Conservation (phyloP, 2,329 filamentous ascomycete species). For the Pseudocercospora macadamiae region DNA sequence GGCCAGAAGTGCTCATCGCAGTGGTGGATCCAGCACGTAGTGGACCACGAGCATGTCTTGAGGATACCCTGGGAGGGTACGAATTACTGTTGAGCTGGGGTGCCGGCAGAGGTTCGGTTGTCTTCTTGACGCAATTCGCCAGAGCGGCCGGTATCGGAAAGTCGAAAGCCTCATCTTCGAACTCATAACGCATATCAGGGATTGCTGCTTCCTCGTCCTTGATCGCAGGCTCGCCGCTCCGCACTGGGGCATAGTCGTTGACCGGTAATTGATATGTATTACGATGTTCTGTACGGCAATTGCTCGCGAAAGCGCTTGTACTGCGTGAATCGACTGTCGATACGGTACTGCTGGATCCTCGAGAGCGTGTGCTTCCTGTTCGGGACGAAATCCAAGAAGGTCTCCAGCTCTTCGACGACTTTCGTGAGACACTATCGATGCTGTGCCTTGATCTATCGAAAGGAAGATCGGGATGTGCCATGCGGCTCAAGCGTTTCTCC, state of each 20-base stretch:
- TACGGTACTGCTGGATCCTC: no score
- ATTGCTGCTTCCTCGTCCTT: not conserved
- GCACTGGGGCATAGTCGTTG: no score
- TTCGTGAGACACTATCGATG: not conserved
- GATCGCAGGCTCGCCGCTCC: not conserved
- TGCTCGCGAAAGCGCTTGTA: no score
- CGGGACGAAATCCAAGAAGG: no score
- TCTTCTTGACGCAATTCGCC: not conserved
- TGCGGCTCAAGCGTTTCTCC: slow-evolving; percentile 10
- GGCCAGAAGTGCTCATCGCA: not conserved
- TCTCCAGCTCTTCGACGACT: not conserved
- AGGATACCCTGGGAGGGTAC: not conserved
- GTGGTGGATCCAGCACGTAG: not conserved
- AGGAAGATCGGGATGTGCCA: slow-evolving; percentile 14
- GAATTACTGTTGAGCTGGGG: not conserved
- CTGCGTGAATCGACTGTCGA: no score
- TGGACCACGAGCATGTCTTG: not conserved
- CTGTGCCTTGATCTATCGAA: slow-evolving; percentile 1
- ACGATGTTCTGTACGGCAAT: no score
- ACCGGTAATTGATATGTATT: no score
- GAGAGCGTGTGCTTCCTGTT: no score
- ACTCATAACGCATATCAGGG: not conserved
- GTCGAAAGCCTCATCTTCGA: not conserved
- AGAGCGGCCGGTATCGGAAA: not conserved
- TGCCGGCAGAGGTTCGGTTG: not conserved